Base-by-base conservation (phyloP, 2,329 filamentous ascomycete genomes). In the Epichloe elymi region DNA sequence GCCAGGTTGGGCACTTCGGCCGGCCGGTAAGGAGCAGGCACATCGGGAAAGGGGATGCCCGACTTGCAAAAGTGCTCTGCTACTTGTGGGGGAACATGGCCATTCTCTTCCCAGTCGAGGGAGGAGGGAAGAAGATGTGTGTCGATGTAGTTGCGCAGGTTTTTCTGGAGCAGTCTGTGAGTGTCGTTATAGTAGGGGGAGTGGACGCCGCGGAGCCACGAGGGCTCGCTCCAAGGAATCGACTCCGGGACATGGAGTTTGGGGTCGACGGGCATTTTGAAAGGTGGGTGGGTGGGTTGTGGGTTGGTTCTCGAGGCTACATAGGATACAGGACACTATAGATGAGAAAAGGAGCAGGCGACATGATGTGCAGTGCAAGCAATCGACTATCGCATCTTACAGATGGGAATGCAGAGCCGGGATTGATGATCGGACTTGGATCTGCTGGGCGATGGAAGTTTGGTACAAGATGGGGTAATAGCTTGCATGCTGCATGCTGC, bases 51-150 rank as follows among this genome's bases (percentile, higher is more conserved):
- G 3, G 65, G 62, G 17, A 69, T 69, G 2, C 72, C 70, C 0
- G 70, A 65, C 45, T 65, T 60, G 52, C 64, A 63, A 50, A 70
- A 70, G 6, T 58, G 58, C 5, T 60, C 60, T 41, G 67, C 61
- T 37, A 66, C 74, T 44, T 65, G 58, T 6, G 64, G 60, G 11
- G 76, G 76, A 12, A 77, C 75, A 50, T 74, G 62, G 2, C 74
- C 74, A 2, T 74, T 74, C 3, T 70, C 72, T 60, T 86, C 83
- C 82, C 82, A 86, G 39, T 83, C 78, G 35, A 80, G 71, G 4
- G 76, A 75, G 55, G 75, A 70, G 0, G 80, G 80, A 2, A 76
- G 66, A 43, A 85, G 70, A 38, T 80, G 66, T 2, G 72, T 69
- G 52, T 85, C 74, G 46, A 85, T 68, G 54, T 84, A 85, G 23